A percentile compares a stretch with the other conserved stretches of the same genome.
Evolutionary conservation across 192 early-diverging fungal genomes (phyloP).

Genomic region (Coemansia reversa): DNA sequence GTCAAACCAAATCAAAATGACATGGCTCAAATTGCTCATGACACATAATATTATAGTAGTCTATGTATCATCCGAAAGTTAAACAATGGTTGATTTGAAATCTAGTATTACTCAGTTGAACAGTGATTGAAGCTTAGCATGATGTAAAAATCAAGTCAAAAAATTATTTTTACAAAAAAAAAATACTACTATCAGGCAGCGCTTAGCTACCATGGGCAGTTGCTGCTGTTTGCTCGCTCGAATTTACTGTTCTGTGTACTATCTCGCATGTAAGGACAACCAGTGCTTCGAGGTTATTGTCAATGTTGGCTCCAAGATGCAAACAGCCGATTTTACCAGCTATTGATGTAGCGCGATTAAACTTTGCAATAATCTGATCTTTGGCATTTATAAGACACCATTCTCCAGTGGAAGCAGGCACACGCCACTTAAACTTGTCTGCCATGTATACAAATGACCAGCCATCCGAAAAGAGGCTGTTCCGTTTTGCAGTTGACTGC

Average conservation of each 20-base stretch:
- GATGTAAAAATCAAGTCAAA: too few relatives aligned
- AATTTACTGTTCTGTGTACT: neutral
- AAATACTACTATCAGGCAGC: neutral
- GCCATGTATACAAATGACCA: neutral
- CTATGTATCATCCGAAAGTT: too few relatives aligned
- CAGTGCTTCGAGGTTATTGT: neutral
- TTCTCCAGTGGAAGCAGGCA: neutral
- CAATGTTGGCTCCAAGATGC: neutral
- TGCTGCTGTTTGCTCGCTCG: neutral
- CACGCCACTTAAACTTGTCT: neutral
- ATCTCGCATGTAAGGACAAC: slow-evolving; percentile 3
- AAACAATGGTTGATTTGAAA: too few relatives aligned
- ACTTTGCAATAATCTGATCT: neutral
- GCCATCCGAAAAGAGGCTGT: slow-evolving; percentile 1
- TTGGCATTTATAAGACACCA: neutral
- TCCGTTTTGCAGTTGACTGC: neutral
- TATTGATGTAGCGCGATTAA: neutral
- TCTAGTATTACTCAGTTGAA: too few relatives aligned
- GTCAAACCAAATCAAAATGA: too few relatives aligned
- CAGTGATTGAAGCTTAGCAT: too few relatives aligned
- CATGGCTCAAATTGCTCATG: too few relatives aligned
- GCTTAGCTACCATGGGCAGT: neutral
- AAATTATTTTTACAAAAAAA: too few relatives aligned
- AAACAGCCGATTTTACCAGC: neutral
- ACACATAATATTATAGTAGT: too few relatives aligned